Percentiles rank a stretch among this genome's conserved stretches.
These are phyloP conservation scores for Blastobotrys persicus DNA, from an alignment of 1,139 yeast species.

Conservation along the genomic window DNA sequence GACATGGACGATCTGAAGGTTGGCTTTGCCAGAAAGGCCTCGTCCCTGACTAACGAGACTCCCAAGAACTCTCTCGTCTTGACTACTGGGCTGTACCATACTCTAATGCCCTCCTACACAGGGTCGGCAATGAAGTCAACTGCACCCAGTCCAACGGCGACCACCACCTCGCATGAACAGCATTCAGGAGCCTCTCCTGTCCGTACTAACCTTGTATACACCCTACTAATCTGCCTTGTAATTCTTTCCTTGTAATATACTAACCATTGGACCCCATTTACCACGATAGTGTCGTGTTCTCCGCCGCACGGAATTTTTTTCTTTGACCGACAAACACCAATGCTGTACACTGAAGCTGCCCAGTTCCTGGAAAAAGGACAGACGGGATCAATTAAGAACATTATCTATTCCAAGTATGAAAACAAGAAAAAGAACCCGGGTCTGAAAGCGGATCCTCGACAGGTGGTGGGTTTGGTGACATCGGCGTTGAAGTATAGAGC, in stretches of 20 bases:
- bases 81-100: constrained; percentile 10
- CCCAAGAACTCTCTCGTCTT: constrained; percentile 25
- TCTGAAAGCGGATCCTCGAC: constrained; percentile 67
- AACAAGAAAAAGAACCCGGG: constrained; percentile 34
- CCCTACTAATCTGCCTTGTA: not conserved
- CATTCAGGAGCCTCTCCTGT: not conserved
- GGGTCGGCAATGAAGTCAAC: not conserved
- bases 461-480: constrained; percentile 75
- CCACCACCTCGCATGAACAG: not conserved
- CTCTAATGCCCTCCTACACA: constrained; percentile 2
- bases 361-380: constrained; percentile 43
- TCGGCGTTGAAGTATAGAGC: constrained; percentile 72
- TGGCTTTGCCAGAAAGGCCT: constrained; percentile 48
- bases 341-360: constrained; percentile 39
- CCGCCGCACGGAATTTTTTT: not conserved
- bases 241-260: not conserved
- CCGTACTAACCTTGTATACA: not conserved
- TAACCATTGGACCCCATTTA: not conserved
- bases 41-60: constrained; percentile 25
- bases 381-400: constrained; percentile 60
- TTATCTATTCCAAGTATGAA: constrained; percentile 60
- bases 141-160: not conserved
- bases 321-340: not conserved
- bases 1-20: constrained; percentile 50
- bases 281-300: no score